Base-by-base conservation (phyloP, 495 filamentous ascomycete genomes). In the Sphaerosporella brunnea region DNA sequence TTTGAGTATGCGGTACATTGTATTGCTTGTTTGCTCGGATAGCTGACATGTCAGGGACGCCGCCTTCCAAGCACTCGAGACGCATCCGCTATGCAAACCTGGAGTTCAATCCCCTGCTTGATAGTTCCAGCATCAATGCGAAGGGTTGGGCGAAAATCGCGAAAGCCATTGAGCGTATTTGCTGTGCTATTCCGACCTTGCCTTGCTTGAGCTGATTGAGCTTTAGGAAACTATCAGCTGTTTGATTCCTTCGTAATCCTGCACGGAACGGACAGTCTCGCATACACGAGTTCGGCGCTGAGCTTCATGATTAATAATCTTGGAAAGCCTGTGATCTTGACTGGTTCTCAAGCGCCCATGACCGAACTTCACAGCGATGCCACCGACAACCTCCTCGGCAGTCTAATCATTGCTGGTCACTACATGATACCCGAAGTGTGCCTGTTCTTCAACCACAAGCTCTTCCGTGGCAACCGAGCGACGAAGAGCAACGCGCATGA, bases 371-470 rank as follows among this genome's bases (percentile, higher is more conserved):
- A 95, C 60, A 93, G 79, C 30, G 90, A 97, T 64, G 90, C 90
- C 4, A 83, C 84, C n/a, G 87, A 94, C 64, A 97, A 97, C 55
- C 69, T 97, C 11, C 78, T 97, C 9, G 82, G 84, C 23, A 85
- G 84, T 18, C 69, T 96, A 46, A 87, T 94, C 58, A 82, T 97
- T 50, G 90, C 90, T 4, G 88, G 87, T 38, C 90, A 92, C 47
- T 97, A 95, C 64, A 82, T 85, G 67, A 86, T 97, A 52, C 87
- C 90, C 0, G 90, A 97, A 61, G 87, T 97, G 24, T 88, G 84
- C 61, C 69, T 97, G 37, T 95, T 92, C 68, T 97, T 97, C 70
- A 82, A 90, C 63, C 80, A 92, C 65, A 82, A 72, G 40, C 73
- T 97, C n/a, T 93, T 82, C 63, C 77, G 90, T 11, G 90, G 87